phyloP scores from a whole-genome alignment of 106 monocot genomes.

The Chionographis japonica region DNA sequence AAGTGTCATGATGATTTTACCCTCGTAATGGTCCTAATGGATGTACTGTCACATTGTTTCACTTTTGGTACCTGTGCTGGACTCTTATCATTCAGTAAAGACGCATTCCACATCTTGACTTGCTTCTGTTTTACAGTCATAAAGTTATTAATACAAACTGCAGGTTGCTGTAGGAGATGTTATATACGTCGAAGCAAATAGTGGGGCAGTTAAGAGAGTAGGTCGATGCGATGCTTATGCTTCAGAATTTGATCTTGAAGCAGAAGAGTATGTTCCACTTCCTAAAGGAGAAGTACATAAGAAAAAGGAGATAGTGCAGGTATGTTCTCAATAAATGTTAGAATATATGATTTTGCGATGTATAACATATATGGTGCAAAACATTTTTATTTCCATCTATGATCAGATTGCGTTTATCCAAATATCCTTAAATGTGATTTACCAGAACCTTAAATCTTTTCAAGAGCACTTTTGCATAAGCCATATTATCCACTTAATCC shows the following conservation, averaged over 20 bases:
- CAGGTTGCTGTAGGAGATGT: conserved; percentile 98
- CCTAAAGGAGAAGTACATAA: conserved; percentile 99
- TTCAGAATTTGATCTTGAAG: conserved; percentile 99
- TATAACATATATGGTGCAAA: background rate
- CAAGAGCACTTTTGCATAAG: too few relatives aligned
- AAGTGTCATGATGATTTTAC: too few relatives aligned
- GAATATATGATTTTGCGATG: background rate
- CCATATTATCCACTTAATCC: too few relatives aligned
- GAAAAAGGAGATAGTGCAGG: conserved; percentile 99
- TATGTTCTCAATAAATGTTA: conserved; percentile 14
- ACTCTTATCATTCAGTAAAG: too few relatives aligned
- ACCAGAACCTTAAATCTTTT: too few relatives aligned
- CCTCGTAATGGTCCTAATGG: too few relatives aligned
- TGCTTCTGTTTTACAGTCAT: background rate
- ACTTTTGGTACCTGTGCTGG: too few relatives aligned
- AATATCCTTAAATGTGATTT: too few relatives aligned
- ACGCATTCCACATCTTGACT: too few relatives aligned
- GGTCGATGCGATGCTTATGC: conserved; percentile 96
- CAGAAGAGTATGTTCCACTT: conserved; percentile 97
- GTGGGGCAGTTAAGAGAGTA: conserved; percentile 98
- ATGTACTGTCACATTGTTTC: too few relatives aligned
- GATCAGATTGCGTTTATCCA: too few relatives aligned
- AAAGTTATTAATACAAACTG: conserved; percentile 6
- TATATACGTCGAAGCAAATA: conserved; percentile 98
- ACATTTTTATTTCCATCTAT: too few relatives aligned